Evolutionary conservation across 169 alveolate genomes (phyloP).

Genomic region (Toxoplasma gondii): DNA sequence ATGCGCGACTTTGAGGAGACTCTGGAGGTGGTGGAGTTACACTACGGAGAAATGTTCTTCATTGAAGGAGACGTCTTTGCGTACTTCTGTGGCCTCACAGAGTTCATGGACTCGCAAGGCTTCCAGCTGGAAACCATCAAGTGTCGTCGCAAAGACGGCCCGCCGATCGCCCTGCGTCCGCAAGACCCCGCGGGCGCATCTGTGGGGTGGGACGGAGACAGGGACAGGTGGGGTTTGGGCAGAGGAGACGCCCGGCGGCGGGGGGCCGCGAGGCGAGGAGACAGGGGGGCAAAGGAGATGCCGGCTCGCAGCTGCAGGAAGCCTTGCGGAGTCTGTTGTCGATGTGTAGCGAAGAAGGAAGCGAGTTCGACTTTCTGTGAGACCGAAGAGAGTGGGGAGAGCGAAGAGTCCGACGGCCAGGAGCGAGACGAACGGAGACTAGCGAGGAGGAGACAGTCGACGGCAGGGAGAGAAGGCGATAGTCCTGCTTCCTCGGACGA

Average conservation of each 20-base stretch:
- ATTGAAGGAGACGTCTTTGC: conserved; percentile 72
- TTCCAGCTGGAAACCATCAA: conserved; percentile 69
- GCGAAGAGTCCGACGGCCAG: too few species aligned
- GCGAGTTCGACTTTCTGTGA: background rate
- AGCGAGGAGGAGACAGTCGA: too few species aligned
- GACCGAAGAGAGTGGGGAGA: too few species aligned
- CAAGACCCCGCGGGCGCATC: background rate
- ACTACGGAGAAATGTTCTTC: conserved; percentile 65
- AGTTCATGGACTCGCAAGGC: conserved; percentile 71
- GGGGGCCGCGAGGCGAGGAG: background rate
- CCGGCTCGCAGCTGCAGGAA: background rate
- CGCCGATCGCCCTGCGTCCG: background rate
- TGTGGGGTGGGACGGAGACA: background rate
- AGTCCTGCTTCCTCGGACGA: background rate
- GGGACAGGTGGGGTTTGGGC: background rate
- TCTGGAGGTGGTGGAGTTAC: conserved; percentile 70
- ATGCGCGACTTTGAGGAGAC: conserved; percentile 72
- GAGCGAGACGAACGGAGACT: too few species aligned
- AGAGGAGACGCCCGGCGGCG: background rate
- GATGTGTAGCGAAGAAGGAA: background rate
- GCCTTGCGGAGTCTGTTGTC: background rate
- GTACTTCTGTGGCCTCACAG: conserved; percentile 69
- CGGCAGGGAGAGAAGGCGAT: background rate
- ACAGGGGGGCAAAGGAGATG: background rate
- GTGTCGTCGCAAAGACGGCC: background rate